These are phyloP conservation scores for Fusarium incarnatum DNA, from an alignment of 2,329 filamentous ascomycete species.

Conservation along the genomic window DNA sequence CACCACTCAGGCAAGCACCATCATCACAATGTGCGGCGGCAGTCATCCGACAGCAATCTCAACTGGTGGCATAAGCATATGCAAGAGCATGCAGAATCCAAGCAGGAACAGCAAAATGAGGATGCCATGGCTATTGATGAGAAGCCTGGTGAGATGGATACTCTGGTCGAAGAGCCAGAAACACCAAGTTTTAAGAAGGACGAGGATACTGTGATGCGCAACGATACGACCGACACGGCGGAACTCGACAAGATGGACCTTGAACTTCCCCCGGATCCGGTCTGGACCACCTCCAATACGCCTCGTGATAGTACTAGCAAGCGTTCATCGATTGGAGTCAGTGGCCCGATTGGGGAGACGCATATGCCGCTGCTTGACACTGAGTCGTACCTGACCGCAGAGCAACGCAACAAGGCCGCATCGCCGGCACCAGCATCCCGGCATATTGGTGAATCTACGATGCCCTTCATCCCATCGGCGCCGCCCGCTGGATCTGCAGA, in stretches of 20 bases:
- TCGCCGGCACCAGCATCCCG: slow-evolving; percentile 33
- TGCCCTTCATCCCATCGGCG: slow-evolving; percentile 43
- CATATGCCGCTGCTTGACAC: slow-evolving; percentile 43
- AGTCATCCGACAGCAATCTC: slow-evolving; percentile 71
- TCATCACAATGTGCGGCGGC: slow-evolving; percentile 57
- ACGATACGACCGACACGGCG: slow-evolving; percentile 56
- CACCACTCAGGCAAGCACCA: slow-evolving; percentile 41
- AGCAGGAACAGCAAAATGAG: slow-evolving; percentile 58
- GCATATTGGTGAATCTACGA: slow-evolving; percentile 43
- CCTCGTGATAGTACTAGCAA: slow-evolving; percentile 38
- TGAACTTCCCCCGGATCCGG: slow-evolving; percentile 53
- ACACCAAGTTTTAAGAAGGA: slow-evolving; percentile 25
- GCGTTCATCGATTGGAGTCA: slow-evolving; percentile 45
- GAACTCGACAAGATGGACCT: slow-evolving; percentile 58
- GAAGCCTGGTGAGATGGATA: slow-evolving; percentile 41
- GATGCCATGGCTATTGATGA: slow-evolving; percentile 48
- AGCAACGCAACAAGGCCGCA: slow-evolving; percentile 37
- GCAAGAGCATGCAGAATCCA: slow-evolving; percentile 78
- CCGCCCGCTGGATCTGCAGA: slow-evolving; percentile 38
- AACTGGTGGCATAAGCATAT: slow-evolving; percentile 84
- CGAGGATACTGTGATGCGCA: slow-evolving; percentile 48
- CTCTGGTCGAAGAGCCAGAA: slow-evolving; percentile 39
- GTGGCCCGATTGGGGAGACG: slow-evolving; percentile 44
- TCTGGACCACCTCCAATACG: slow-evolving; percentile 57
- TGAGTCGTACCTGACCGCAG: slow-evolving; percentile 38